phyloP scores from a whole-genome alignment of 129 eudicot genomes.

The Tagetes erecta region DNA sequence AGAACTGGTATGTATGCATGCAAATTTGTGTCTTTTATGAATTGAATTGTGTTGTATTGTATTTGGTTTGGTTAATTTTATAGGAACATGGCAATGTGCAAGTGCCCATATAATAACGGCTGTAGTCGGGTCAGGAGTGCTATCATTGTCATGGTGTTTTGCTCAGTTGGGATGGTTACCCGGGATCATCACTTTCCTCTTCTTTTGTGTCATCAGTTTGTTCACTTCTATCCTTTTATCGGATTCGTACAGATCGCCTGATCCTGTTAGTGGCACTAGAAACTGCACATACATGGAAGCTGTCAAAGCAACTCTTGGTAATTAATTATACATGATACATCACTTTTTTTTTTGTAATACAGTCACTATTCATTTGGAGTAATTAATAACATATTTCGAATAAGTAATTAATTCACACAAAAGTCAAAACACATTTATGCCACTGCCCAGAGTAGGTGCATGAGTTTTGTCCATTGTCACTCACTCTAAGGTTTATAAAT shows the following conservation, averaged over 20 bases:
- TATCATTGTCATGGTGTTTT: slow-evolving; percentile 70
- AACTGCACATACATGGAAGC: slow-evolving; percentile 64
- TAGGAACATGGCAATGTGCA: slow-evolving; percentile 58
- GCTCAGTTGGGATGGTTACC: slow-evolving; percentile 82
- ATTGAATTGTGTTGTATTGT: no score
- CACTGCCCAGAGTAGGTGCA: neutral
- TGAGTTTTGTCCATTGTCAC: neutral
- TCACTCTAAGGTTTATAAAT: neutral
- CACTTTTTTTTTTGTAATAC: neutral
- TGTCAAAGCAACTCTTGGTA: slow-evolving; percentile 64
- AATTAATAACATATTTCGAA: neutral
- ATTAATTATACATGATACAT: no score
- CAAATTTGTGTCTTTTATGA: no score
- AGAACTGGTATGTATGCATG: slow-evolving; percentile 13
- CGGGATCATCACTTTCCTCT: slow-evolving; percentile 46
- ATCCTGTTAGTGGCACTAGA: slow-evolving; percentile 52
- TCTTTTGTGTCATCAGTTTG: slow-evolving; percentile 55
- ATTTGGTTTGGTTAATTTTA: neutral
- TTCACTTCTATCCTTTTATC: slow-evolving; percentile 52
- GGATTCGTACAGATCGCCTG: slow-evolving; percentile 59
- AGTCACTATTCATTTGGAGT: neutral
- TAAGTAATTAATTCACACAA: neutral
- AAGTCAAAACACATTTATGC: neutral
- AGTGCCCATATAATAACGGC: slow-evolving; percentile 76
- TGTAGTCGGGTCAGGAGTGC: slow-evolving; percentile 80